phyloP scores from a whole-genome alignment of 345 rosid genomes.

The Eucalyptus camaldulensis region DNA sequence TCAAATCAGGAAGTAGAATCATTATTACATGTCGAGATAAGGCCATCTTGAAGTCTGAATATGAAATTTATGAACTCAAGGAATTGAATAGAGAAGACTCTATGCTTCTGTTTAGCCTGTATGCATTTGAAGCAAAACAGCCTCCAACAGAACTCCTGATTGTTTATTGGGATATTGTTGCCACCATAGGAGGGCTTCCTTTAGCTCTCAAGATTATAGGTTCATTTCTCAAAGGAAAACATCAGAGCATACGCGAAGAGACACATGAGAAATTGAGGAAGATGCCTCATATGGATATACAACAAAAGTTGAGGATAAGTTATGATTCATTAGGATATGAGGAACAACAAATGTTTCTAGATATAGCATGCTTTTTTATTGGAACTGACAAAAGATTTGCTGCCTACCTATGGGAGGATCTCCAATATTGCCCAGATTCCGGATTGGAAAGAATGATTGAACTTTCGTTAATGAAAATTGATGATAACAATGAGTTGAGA shows the following conservation, averaged over 20 bases:
- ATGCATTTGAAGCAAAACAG: background rate
- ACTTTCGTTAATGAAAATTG: background rate
- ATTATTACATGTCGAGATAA: background rate
- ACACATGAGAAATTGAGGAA: background rate
- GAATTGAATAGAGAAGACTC: fast-evolving
- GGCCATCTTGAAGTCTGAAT: background rate
- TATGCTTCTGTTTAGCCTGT: background rate
- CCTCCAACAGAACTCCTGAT: fast-evolving
- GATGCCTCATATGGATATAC: background rate
- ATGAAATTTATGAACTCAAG: fast-evolving
- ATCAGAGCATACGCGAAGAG: too few relatives aligned
- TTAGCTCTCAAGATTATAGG: background rate
- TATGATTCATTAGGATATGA: background rate
- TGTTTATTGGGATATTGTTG: background rate
- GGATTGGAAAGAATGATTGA: background rate
- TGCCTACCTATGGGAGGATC: background rate
- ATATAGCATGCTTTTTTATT: background rate
- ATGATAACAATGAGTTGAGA: background rate
- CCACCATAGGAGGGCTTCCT: background rate
- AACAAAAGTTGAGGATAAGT: background rate
- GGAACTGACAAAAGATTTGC: background rate
- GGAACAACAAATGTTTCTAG: background rate
- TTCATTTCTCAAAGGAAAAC: background rate
- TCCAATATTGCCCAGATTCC: background rate
- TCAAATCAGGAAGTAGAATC: fast-evolving